Evolutionary conservation across 2,329 filamentous ascomycete genomes (phyloP).

Genomic region (Aspergillus quadricinctus): DNA sequence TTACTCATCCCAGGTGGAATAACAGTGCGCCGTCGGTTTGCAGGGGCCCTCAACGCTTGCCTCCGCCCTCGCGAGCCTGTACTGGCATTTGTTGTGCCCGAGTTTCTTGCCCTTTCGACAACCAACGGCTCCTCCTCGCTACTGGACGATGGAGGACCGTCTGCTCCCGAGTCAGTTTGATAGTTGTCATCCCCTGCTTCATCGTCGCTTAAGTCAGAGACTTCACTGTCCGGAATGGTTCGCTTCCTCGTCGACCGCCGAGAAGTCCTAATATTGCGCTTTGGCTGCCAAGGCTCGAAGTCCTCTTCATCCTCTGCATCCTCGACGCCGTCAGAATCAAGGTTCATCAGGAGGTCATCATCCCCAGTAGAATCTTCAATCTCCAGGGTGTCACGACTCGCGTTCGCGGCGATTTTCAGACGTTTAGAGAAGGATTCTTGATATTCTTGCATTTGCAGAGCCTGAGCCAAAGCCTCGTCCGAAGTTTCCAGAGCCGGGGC

Average conservation of each 20-base stretch:
- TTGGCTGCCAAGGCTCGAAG: conserved; percentile 12
- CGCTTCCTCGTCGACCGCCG: conserved; percentile 6
- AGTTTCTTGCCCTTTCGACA: conserved; percentile 4
- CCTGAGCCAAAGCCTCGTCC: conserved; percentile 52
- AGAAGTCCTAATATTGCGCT: conserved; percentile 11
- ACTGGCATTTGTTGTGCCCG: conserved; percentile 1
- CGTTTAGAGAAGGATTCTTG: conserved; percentile 33
- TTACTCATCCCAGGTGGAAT: conserved; percentile 17
- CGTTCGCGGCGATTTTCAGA: conserved; percentile 23
- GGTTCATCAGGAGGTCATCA: conserved; percentile 7
- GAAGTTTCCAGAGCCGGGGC: conserved; percentile 30
- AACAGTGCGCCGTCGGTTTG: not conserved
- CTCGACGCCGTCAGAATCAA: conserved; percentile 7
- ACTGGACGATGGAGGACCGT: conserved; percentile 5
- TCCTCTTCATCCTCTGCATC: conserved; percentile 14
- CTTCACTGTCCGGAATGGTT: conserved; percentile 12
- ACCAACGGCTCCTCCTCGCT: conserved; percentile 17
- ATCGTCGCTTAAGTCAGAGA: conserved; percentile 6
- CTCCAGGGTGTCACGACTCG: conserved; percentile 9
- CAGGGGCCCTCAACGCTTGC: conserved; percentile 1
- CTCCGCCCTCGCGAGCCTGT: not conserved
- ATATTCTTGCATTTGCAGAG: conserved; percentile 56
- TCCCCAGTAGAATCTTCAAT: conserved; percentile 23
- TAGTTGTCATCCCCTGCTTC: conserved; percentile 14
- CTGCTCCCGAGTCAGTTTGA: conserved; percentile 11